These are phyloP conservation scores for Scopulariopsis brevicaulis DNA, from an alignment of 2,329 filamentous ascomycete genomes.

Conservation along the genomic window DNA sequence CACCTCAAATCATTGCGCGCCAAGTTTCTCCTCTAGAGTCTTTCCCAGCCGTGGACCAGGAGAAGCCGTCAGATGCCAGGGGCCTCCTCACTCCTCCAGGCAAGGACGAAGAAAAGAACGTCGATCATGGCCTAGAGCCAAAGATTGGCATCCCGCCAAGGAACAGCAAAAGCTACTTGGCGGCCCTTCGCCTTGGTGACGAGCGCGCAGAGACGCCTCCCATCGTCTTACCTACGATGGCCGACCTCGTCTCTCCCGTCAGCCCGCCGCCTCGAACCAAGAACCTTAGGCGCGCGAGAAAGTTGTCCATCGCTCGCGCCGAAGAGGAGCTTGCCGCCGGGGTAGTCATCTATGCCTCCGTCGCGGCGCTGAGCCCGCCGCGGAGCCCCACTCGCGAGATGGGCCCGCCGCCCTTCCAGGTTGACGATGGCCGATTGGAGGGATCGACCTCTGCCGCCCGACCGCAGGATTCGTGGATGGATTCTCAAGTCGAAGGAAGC, in stretches of 20 bases:
- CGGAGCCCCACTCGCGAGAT: conserved; percentile 13
- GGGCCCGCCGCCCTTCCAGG: background rate
- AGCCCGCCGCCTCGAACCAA: conserved; percentile 28
- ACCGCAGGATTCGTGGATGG: conserved; percentile 1
- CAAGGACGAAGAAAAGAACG: background rate
- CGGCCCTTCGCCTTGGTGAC: conserved; percentile 4
- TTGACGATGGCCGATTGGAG: background rate
- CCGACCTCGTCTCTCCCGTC: conserved; percentile 20
- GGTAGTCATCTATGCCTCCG: conserved; percentile 41
- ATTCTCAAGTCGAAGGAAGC: conserved; percentile 1
- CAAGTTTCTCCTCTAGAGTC: conserved; percentile 10
- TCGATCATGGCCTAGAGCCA: background rate
- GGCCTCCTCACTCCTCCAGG: background rate
- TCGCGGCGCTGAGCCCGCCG: conserved; percentile 31
- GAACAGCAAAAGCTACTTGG: background rate
- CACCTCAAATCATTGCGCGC: conserved; percentile 3
- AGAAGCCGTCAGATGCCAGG: conserved; percentile 3
- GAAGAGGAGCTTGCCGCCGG: conserved; percentile 43
- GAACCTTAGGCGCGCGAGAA: conserved; percentile 32
- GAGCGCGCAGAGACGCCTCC: conserved; percentile 29
- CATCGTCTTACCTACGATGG: conserved; percentile 30
- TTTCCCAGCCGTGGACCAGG: conserved; percentile 9
- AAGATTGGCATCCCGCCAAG: background rate
- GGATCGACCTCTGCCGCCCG: background rate
- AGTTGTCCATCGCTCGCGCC: conserved; percentile 29